phyloP scores from a whole-genome alignment of 2,329 filamentous ascomycete genomes.

The Arthrinium phaeospermum region DNA sequence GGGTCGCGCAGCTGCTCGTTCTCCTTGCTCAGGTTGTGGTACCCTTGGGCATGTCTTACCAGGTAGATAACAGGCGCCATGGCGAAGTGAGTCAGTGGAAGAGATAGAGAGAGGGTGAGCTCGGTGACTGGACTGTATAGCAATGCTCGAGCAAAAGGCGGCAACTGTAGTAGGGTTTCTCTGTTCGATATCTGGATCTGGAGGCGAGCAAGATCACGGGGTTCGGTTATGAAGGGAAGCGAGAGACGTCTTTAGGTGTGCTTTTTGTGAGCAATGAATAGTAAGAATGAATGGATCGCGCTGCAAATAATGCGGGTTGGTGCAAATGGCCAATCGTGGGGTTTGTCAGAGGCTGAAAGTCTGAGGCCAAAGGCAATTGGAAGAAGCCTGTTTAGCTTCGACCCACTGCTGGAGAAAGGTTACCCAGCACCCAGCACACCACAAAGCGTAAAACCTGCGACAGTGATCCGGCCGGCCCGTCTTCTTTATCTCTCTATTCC shows the following conservation, averaged over 20 bases:
- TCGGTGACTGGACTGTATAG: not conserved
- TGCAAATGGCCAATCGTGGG: slow-evolving; percentile 1
- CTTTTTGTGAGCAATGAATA: too few species aligned
- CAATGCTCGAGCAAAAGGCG: not conserved
- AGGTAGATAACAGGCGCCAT: slow-evolving; percentile 67
- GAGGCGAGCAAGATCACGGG: not conserved
- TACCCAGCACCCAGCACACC: not conserved
- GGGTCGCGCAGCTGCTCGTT: slow-evolving; percentile 82
- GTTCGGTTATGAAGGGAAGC: not conserved
- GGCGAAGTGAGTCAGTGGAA: slow-evolving; percentile 14
- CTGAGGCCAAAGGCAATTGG: not conserved
- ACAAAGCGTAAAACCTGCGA: not conserved
- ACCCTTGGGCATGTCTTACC: slow-evolving; percentile 78
- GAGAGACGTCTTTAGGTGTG: not conserved
- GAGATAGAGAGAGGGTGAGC: not conserved
- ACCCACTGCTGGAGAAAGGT: slow-evolving; percentile 4
- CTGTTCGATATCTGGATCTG: not conserved
- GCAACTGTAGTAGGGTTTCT: not conserved
- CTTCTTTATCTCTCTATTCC: not conserved
- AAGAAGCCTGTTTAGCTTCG: slow-evolving; percentile 2
- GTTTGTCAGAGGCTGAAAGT: not conserved
- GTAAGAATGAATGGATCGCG: not conserved
- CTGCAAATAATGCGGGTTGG: not conserved
- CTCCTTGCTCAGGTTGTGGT: slow-evolving; percentile 75
- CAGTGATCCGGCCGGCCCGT: not conserved